Base-by-base conservation (phyloP, 768 basidiomycete species). In the Mycena maculata region DNA sequence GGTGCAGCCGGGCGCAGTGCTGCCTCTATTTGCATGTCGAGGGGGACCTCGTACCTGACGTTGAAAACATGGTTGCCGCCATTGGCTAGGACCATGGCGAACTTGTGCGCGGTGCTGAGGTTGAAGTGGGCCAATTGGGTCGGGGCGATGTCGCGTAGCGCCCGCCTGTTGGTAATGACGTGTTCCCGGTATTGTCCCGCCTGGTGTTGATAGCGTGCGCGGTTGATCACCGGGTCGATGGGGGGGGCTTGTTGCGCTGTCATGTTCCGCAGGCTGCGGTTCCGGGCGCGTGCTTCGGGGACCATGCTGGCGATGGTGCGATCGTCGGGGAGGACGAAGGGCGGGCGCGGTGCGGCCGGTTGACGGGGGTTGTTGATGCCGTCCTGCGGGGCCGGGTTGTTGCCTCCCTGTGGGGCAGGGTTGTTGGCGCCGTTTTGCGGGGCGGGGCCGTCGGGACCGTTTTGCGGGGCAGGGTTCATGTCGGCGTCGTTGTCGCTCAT, bases 21-120 rank as follows among this genome's bases (percentile, higher is more conserved):
- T n/a, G n/a, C n/a, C n/a, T n/a, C n/a, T n/a, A n/a, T n/a, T n/a
- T n/a, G n/a, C n/a, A n/a, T n/a, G n/a, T n/a, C n/a, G n/a, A n/a
- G n/a, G n/a, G 7, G 42, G 44, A 13, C 0, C n/a, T n/a, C n/a
- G n/a, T n/a, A n/a, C n/a, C n/a, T n/a, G n/a, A n/a, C n/a, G n/a
- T n/a, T n/a, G n/a, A n/a, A n/a, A n/a, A 63, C 13, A 15, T 55
- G 62, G 63, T 65, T 25, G 27, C 55, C 63, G 16, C 63, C 39
- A 48, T 50, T 31, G 16, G 56, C 55, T 3, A 58, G 5, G 22
- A 13, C 4, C 7, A 50, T 25, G 47, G 8, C 25, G 27, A 57
- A 23, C 22, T 41, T 16, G 48, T 50, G 20, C 55, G 23, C 8
- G 7, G 55, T 13, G 36, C 31, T 63, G 9, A 6, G 20, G 23